Conservation (phyloP, 2,329 filamentous ascomycete species). For the Sporothrix euskadiensis region DNA sequence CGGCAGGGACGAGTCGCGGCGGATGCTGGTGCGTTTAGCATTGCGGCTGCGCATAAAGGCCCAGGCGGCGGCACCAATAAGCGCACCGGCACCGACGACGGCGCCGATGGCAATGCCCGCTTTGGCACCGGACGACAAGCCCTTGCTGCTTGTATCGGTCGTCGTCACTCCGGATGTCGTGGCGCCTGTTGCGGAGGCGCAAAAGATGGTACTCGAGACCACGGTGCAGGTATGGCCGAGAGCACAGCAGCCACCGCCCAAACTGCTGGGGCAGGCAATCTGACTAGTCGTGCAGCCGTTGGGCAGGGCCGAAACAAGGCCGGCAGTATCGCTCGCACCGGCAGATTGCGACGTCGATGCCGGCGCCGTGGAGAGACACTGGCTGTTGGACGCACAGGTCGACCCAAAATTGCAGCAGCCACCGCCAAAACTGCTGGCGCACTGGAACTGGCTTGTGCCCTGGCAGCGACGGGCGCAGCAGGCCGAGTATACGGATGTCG, state of each 20-base stretch:
- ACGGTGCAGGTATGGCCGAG: conserved; percentile 48
- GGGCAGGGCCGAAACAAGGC: conserved; percentile 41
- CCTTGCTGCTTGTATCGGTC: conserved; percentile 27
- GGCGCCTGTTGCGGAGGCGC: conserved; percentile 40
- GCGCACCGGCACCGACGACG: conserved; percentile 45
- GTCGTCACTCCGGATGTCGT: conserved; percentile 36
- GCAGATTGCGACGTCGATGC: background rate
- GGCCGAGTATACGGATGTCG: conserved; percentile 36
- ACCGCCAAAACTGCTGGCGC: conserved; percentile 47
- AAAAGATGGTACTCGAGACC: conserved; percentile 45
- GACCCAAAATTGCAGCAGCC: conserved; percentile 53
- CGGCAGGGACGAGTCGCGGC: conserved; percentile 29
- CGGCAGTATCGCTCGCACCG: background rate
- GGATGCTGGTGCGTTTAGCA: conserved; percentile 15
- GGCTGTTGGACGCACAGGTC: conserved; percentile 43
- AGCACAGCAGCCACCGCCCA: conserved; percentile 54
- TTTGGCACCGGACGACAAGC: conserved; percentile 53
- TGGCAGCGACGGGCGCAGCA: conserved; percentile 48
- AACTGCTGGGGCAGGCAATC: conserved; percentile 48
- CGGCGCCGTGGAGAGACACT: conserved; percentile 40
- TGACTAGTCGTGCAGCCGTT: conserved; percentile 49
- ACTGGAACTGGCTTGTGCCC: conserved; percentile 47
- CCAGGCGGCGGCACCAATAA: conserved; percentile 48
- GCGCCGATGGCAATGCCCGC: conserved; percentile 59
- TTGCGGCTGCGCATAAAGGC: conserved; percentile 44